phyloP scores from a whole-genome alignment of 305 asterid genomes.

The Striga hermonthica region DNA sequence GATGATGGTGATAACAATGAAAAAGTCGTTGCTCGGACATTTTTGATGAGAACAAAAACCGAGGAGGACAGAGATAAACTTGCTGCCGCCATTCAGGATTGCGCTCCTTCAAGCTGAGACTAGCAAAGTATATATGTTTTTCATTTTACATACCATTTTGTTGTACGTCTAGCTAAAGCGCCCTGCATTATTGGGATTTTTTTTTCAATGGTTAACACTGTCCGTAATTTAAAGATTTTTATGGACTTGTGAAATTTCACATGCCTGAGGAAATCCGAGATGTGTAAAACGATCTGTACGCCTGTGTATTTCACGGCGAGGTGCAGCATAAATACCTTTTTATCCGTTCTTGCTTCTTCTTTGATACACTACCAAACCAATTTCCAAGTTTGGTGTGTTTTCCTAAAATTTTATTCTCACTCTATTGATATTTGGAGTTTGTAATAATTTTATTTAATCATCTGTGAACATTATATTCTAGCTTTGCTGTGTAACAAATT shows the following conservation, averaged over 20 bases:
- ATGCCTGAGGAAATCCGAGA: slow-evolving; percentile 26
- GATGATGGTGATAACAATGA: slow-evolving; percentile 58
- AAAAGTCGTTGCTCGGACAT: slow-evolving; percentile 69
- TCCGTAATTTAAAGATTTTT: neutral
- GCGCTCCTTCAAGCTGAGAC: slow-evolving; percentile 64
- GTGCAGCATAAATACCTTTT: slow-evolving; percentile 6
- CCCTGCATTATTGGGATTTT: slow-evolving; percentile 26
- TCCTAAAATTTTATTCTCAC: too few relatives aligned
- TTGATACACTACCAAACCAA: too few relatives aligned
- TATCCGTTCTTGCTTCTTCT: too few relatives aligned
- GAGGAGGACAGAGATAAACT: slow-evolving; percentile 76
- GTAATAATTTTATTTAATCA: too few relatives aligned
- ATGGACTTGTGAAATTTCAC: neutral
- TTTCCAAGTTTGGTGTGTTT: too few relatives aligned
- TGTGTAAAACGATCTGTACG: slow-evolving; percentile 15
- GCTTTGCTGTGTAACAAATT: too few relatives aligned
- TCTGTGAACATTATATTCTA: too few relatives aligned
- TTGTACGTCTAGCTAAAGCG: slow-evolving; percentile 38
- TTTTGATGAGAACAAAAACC: slow-evolving; percentile 66
- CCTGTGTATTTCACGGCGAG: slow-evolving; percentile 28
- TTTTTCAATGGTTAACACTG: neutral
- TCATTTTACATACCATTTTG: slow-evolving; percentile 21
- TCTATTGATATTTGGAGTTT: too few relatives aligned
- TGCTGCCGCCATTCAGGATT: slow-evolving; percentile 70
- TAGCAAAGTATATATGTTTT: neutral